Evolutionary conservation across 208 protist genomes (phyloP).

Genomic region (Leishmania martiniquensis): DNA sequence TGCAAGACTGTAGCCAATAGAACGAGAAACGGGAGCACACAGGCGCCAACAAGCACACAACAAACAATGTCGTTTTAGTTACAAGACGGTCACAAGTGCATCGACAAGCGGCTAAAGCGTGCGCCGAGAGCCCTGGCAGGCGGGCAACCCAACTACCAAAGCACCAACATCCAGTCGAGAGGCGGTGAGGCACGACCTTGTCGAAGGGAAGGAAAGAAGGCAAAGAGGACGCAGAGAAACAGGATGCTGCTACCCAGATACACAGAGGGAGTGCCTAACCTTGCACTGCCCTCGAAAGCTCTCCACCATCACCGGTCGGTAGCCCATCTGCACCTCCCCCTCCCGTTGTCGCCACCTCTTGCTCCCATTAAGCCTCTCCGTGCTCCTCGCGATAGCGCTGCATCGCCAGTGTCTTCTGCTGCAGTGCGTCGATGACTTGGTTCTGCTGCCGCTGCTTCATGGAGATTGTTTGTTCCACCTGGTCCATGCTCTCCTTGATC

Average conservation of each 20-base stretch:
- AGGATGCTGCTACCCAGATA: not conserved
- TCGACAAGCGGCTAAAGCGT: not conserved
- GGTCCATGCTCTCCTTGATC: conserved; percentile 85
- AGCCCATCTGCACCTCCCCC: not conserved
- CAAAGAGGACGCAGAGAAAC: too few relatives aligned
- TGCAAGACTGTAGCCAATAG: not conserved
- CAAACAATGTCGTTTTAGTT: not conserved
- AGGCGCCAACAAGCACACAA: not conserved
- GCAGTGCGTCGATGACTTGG: conserved; percentile 78
- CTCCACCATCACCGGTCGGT: not conserved
- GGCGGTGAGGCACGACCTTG: not conserved
- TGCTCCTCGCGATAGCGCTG: conserved; percentile 46
- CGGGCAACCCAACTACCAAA: not conserved
- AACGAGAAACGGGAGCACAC: not conserved
- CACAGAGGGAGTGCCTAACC: not conserved
- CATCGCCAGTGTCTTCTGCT: conserved; percentile 59
- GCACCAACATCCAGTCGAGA: not conserved
- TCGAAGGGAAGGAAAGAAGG: not conserved
- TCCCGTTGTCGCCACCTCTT: too few relatives aligned
- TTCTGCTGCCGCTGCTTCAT: conserved; percentile 83
- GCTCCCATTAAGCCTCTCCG: conserved; percentile 30
- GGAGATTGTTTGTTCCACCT: conserved; percentile 70
- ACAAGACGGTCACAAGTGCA: not conserved
- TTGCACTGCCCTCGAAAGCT: not conserved
- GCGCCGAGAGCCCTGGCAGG: not conserved